phyloP scores from a whole-genome alignment of 345 rosid genomes.

The Gossypium rotundifolium region DNA sequence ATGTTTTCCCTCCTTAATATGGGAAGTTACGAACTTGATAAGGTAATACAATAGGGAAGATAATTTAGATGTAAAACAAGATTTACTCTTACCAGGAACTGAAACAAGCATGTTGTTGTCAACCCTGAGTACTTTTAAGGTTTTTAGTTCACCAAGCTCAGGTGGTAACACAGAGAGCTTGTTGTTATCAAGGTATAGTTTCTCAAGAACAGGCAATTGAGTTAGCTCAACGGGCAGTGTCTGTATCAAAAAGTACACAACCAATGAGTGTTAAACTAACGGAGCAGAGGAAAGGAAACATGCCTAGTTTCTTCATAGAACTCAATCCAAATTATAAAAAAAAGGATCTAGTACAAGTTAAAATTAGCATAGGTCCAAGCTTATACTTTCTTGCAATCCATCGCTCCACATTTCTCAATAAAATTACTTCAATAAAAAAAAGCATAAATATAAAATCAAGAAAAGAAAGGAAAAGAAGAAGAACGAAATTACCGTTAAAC shows the following conservation, averaged over 20 bases:
- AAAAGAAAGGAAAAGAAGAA: background rate
- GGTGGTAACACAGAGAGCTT: conserved; percentile 77
- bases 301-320: background rate
- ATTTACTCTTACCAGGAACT: conserved; percentile 70
- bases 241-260: conserved; percentile 31
- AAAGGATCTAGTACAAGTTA: background rate
- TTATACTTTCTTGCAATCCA: background rate
- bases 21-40: background rate
- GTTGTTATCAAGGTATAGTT: conserved; percentile 81
- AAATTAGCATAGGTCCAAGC: background rate
- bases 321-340: background rate
- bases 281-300: background rate
- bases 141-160: conserved; percentile 74
- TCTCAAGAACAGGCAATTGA: conserved; percentile 76
- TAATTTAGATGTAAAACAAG: background rate
- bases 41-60: background rate
- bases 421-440: conserved; percentile 16
- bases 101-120: conserved; percentile 77
- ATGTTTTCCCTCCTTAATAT: background rate
- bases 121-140: conserved; percentile 66
- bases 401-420: background rate
- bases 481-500: conserved; percentile 45
- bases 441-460: background rate
- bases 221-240: conserved; percentile 77
- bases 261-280: background rate